phyloP scores from a whole-genome alignment of 2,329 filamentous ascomycete genomes.

The Periglandula ipomoeae region DNA sequence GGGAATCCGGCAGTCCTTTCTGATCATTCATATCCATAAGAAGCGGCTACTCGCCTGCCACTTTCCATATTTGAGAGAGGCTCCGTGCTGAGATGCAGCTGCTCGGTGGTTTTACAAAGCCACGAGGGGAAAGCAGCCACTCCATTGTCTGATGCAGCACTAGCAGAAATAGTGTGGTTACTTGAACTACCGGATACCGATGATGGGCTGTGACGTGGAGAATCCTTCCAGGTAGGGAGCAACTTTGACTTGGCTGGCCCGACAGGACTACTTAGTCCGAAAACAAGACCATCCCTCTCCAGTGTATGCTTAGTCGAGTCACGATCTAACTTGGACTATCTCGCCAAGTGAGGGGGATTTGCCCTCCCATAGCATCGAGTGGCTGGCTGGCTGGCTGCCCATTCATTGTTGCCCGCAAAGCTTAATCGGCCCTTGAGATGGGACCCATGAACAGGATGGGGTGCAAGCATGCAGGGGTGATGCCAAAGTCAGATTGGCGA shows the following conservation, averaged over 20 bases:
- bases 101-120: too few relatives aligned
- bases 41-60: too few relatives aligned
- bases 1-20: too few relatives aligned
- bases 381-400: background rate
- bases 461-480: background rate
- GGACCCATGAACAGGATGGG: background rate
- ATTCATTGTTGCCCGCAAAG: background rate
- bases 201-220: too few relatives aligned
- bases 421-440: background rate
- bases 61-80: background rate
- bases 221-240: too few relatives aligned
- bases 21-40: too few relatives aligned
- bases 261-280: too few relatives aligned
- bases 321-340: too few relatives aligned
- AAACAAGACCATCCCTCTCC: too few relatives aligned
- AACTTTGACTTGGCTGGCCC: too few relatives aligned
- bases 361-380: background rate
- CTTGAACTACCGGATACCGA: background rate
- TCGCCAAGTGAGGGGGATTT: background rate
- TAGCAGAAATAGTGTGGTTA: background rate
- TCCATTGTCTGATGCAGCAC: background rate
- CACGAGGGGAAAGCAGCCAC: background rate
- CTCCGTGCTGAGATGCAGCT: too few relatives aligned
- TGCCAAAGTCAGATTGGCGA: background rate
- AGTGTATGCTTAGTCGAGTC: too few relatives aligned